These are phyloP conservation scores for Phlyctochytrium planicorne DNA, from an alignment of 192 early-diverging fungal genomes.

Conservation along the genomic window DNA sequence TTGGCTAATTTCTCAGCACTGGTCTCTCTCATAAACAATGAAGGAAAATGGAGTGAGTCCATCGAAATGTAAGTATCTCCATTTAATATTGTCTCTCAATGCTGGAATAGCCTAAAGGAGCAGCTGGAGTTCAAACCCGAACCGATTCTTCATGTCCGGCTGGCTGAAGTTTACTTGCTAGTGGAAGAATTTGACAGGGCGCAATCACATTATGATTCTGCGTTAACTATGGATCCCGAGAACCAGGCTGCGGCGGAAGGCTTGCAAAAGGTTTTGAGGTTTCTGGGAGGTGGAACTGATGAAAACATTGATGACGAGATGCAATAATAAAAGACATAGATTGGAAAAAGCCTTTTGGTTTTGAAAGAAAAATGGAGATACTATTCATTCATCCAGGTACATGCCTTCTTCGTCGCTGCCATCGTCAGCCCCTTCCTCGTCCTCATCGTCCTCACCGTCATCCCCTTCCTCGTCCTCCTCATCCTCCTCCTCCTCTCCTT, in stretches of 20 bases:
- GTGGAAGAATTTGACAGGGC: conserved; percentile 15
- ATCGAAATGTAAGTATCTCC: not conserved
- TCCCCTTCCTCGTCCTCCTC: conserved; percentile 5
- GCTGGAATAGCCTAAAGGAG: too few species aligned
- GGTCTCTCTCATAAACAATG: not conserved
- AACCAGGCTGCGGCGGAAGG: conserved; percentile 11
- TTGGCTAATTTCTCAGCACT: too few species aligned
- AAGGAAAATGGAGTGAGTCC: conserved; percentile 2
- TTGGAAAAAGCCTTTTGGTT: too few species aligned
- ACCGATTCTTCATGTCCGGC: conserved; percentile 10
- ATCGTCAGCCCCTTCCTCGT: conserved; percentile 25
- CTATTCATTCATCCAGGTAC: too few species aligned
- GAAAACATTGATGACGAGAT: conserved; percentile 1
- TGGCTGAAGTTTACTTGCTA: conserved; percentile 18
- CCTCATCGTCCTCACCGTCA: conserved; percentile 29
- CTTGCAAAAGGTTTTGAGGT: conserved; percentile 8
- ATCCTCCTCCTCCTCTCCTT: conserved; percentile 20
- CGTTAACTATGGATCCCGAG: not conserved
- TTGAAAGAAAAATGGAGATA: too few species aligned
- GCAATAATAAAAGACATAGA: not conserved
- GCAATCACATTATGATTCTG: conserved; percentile 15
- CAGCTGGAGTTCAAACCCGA: not conserved
- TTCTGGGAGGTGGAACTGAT: conserved; percentile 8
- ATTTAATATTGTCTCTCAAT: too few species aligned
- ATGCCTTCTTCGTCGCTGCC: too few species aligned